phyloP scores from a whole-genome alignment of 2,329 filamentous ascomycete species.

The Penicillium sumatraense region DNA sequence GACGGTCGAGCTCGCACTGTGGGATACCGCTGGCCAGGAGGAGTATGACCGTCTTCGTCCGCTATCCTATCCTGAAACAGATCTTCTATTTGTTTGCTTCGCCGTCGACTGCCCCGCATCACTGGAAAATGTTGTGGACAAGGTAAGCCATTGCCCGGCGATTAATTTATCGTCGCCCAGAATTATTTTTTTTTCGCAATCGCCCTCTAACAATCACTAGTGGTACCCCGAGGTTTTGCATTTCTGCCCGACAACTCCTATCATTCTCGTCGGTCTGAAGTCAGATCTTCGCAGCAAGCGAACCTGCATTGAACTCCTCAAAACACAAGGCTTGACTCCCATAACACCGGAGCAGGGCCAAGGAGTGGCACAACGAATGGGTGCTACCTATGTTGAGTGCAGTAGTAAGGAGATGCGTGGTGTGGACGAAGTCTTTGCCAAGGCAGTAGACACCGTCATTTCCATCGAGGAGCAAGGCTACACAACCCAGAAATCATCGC shows the following conservation, averaged over 20 bases:
- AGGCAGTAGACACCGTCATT: conserved; percentile 87
- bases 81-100: conserved; percentile 98
- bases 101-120: conserved; percentile 99
- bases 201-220: conserved; percentile 52
- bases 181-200: neutral
- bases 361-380: conserved; percentile 89
- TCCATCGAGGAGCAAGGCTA: conserved; percentile 71
- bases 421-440: conserved; percentile 94
- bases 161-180: too few species aligned
- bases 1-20: conserved; percentile 93
- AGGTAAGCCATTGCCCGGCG: conserved; percentile 67
- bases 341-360: conserved; percentile 90
- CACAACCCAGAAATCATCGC: conserved; percentile 34
- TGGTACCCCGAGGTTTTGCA: conserved; percentile 99
- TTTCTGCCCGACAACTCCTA: conserved; percentile 96
- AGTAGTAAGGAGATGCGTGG: conserved; percentile 94
- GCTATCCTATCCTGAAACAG: conserved; percentile 96
- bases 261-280: conserved; percentile 95
- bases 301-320: conserved; percentile 97
- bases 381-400: conserved; percentile 95
- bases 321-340: conserved; percentile 93
- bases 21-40: conserved; percentile 98
- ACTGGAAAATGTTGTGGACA: conserved; percentile 97
- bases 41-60: conserved; percentile 96
- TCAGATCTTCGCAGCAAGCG: conserved; percentile 94